Percentiles rank a stretch among this genome's conserved stretches.
phyloP scores from a whole-genome alignment of 2,329 filamentous ascomycete species.

The Sporothrix phasma region DNA sequence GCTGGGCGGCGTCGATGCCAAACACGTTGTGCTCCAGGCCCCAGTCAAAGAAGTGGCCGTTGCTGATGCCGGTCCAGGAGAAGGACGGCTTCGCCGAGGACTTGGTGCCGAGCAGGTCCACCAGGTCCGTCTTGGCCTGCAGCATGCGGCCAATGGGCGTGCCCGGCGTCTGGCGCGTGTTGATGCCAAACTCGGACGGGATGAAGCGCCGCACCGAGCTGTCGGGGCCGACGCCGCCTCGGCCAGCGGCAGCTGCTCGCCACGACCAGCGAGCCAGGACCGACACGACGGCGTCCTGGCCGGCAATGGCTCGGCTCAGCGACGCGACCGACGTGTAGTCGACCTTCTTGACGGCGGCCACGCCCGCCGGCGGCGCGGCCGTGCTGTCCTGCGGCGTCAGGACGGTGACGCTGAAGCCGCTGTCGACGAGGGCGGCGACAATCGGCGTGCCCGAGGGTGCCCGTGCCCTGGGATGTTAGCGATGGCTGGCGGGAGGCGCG shows the following conservation, averaged over 20 bases:
- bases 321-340: constrained; percentile 34
- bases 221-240: constrained; percentile 21
- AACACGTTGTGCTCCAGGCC: constrained; percentile 39
- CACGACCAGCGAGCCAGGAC: constrained; percentile 35
- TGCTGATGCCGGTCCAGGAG: constrained; percentile 25
- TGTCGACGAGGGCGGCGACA: constrained; percentile 24
- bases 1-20: constrained; percentile 34
- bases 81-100: constrained; percentile 15
- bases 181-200: constrained; percentile 24
- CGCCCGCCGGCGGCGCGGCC: constrained; percentile 26
- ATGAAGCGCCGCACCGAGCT: constrained; percentile 22
- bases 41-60: constrained; percentile 29
- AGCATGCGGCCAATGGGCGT: constrained; percentile 16
- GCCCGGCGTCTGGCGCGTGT: constrained; percentile 18
- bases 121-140: constrained; percentile 37
- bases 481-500: no score
- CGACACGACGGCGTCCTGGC: constrained; percentile 43
- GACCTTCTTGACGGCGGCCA: constrained; percentile 33
- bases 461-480: constrained; percentile 24
- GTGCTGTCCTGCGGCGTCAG: constrained; percentile 38
- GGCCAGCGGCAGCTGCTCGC: constrained; percentile 19
- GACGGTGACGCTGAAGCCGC: constrained; percentile 40
- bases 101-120: constrained; percentile 15
- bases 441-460: constrained; percentile 26
- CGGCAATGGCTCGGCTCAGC: constrained; percentile 34